phyloP scores from a whole-genome alignment of 805 yeast species.

The Kodamaea fukazawae region DNA sequence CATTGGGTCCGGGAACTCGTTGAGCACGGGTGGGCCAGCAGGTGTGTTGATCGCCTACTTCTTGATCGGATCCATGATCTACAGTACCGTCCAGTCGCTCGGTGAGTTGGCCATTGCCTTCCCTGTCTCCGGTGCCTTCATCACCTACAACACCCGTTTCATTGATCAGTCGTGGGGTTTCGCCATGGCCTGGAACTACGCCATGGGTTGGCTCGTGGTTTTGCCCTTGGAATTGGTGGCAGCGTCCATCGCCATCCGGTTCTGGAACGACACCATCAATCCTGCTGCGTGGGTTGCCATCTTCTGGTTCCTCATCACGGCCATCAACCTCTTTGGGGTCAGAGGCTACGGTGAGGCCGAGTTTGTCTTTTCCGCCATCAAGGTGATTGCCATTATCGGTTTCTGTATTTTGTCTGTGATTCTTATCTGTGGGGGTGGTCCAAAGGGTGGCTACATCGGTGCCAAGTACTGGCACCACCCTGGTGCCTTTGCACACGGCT shows the following conservation, averaged over 20 bases:
- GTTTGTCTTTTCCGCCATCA: constrained; percentile 61
- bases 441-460: constrained; percentile 51
- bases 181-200: constrained; percentile 51
- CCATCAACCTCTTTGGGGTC: constrained; percentile 51
- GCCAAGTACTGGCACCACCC: constrained; percentile 59
- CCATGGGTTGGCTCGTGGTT: constrained; percentile 22
- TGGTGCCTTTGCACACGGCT: constrained; percentile 63
- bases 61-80: constrained; percentile 55
- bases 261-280: constrained; percentile 31
- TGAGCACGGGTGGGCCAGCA: constrained; percentile 63
- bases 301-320: constrained; percentile 47
- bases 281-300: constrained; percentile 57
- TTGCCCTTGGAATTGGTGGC: constrained; percentile 28
- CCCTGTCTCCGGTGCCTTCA: constrained; percentile 64
- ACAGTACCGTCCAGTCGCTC: constrained; percentile 57
- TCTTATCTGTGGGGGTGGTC: constrained; percentile 55
- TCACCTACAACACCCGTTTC: constrained; percentile 59
- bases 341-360: constrained; percentile 61
- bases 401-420: constrained; percentile 55
- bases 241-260: constrained; percentile 21
- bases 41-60: constrained; percentile 56
- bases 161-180: constrained; percentile 62
- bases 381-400: constrained; percentile 57
- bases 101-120: constrained; percentile 60
- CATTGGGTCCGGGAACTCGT: constrained; percentile 61